These are phyloP conservation scores for Elsinoe arachidis DNA, from an alignment of 2,329 filamentous ascomycete genomes.

Conservation along the genomic window DNA sequence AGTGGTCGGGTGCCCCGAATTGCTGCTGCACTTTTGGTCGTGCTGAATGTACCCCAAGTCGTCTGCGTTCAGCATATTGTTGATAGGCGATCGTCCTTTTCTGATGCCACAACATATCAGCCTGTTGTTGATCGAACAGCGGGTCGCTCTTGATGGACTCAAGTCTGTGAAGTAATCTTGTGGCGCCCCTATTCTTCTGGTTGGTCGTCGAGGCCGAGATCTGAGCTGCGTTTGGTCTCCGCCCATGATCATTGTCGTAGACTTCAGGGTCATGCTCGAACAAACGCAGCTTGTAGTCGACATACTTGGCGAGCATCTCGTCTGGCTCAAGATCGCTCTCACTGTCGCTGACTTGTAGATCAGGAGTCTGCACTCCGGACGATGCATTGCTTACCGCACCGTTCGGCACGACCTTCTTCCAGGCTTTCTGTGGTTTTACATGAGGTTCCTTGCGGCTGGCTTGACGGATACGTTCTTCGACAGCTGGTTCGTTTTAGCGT, in stretches of 20 bases:
- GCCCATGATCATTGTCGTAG: constrained; percentile 39
- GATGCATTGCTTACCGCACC: neutral
- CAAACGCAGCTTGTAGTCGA: constrained; percentile 58
- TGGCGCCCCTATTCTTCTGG: constrained; percentile 39
- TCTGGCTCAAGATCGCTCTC: constrained; percentile 44
- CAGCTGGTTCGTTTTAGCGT: neutral
- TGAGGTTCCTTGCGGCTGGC: neutral
- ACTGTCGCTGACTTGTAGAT: constrained; percentile 38
- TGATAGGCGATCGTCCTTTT: constrained; percentile 35
- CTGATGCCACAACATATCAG: constrained; percentile 39
- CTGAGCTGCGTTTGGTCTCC: constrained; percentile 20
- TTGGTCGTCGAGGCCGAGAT: constrained; percentile 7
- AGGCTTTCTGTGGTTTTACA: neutral
- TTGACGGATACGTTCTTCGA: neutral
- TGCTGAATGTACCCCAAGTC: constrained; percentile 20
- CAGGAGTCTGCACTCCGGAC: constrained; percentile 14
- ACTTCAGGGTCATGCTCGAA: constrained; percentile 43
- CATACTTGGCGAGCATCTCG: constrained; percentile 58
- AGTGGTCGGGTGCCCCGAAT: neutral
- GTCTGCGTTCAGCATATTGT: constrained; percentile 29
- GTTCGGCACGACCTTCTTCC: neutral
- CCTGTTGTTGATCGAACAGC: constrained; percentile 41
- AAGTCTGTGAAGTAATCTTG: constrained; percentile 64
- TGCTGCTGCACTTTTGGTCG: constrained; percentile 5
- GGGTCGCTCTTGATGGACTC: constrained; percentile 61